Conservation (phyloP, 257 asterid genomes). For the Nicotiana knightiana region DNA sequence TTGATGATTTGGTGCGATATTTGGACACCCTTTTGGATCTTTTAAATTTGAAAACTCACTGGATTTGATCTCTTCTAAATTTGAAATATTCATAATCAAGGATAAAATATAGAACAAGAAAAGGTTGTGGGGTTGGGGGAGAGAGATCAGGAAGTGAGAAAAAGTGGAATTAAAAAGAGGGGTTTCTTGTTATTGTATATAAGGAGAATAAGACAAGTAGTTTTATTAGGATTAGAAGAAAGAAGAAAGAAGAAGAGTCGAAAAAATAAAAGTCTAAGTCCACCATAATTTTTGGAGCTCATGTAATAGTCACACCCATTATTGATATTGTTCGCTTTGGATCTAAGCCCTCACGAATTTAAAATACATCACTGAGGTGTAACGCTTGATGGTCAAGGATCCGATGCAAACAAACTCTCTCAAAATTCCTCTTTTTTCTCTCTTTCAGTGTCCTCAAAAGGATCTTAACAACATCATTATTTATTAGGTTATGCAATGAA, state of each 20-base stretch:
- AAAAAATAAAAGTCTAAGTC: not conserved
- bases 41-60: not conserved
- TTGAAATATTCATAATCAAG: not conserved
- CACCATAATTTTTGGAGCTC: not conserved
- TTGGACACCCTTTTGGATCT: not conserved
- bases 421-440: not conserved
- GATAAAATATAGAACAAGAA: not conserved
- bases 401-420: conserved; percentile 11
- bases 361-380: too few species aligned
- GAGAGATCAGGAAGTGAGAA: not conserved
- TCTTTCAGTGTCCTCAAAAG: not conserved
- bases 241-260: not conserved
- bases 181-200: not conserved
- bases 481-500: not conserved
- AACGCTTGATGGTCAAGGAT: not conserved
- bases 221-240: not conserved
- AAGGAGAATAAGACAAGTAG: not conserved
- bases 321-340: too few species aligned
- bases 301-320: too few species aligned
- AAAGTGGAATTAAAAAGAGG: not conserved
- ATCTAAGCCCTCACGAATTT: too few species aligned
- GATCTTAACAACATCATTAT: not conserved
- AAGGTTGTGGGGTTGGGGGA: not conserved
- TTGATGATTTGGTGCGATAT: not conserved
- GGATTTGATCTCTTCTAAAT: not conserved